Conservation (phyloP, 208 protist species). For the Strigomonas galati region DNA sequence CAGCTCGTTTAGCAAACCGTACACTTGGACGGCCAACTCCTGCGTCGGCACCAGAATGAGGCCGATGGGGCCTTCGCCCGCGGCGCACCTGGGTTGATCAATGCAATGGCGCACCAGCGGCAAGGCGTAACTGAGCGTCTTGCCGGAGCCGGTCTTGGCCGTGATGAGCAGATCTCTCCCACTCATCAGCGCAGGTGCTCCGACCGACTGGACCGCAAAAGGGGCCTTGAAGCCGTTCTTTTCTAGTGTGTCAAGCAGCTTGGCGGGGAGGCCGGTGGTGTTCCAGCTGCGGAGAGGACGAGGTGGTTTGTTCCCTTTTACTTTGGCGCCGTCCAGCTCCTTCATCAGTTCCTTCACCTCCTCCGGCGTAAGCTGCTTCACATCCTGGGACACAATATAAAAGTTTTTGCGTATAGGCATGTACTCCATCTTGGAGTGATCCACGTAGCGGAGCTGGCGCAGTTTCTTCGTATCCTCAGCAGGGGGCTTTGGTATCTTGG, state of each 20-base stretch:
- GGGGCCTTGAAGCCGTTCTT: constrained; percentile 49
- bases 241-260: constrained; percentile 57
- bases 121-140: constrained; percentile 92
- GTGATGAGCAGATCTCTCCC: constrained; percentile 89
- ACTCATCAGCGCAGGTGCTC: constrained; percentile 75
- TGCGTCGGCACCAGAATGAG: constrained; percentile 93
- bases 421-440: constrained; percentile 66
- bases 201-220: constrained; percentile 87
- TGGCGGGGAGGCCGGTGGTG: constrained; percentile 71
- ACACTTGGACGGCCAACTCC: constrained; percentile 92
- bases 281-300: constrained; percentile 81
- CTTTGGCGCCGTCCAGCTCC: constrained; percentile 81
- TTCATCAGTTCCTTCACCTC: constrained; percentile 59
- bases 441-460: constrained; percentile 66
- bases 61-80: constrained; percentile 85
- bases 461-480: constrained; percentile 60
- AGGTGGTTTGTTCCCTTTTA: constrained; percentile 44
- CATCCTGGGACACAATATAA: constrained; percentile 73
- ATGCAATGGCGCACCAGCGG: constrained; percentile 89
- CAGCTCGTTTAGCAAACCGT: constrained; percentile 67
- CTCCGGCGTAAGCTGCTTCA: constrained; percentile 45
- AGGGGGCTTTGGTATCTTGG: constrained; percentile 54
- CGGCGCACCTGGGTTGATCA: constrained; percentile 66
- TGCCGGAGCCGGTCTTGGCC: constrained; percentile 94
- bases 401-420: constrained; percentile 74